Conservation (phyloP, 495 filamentous ascomycete genomes). For the Penicillium cataractarum region DNA sequence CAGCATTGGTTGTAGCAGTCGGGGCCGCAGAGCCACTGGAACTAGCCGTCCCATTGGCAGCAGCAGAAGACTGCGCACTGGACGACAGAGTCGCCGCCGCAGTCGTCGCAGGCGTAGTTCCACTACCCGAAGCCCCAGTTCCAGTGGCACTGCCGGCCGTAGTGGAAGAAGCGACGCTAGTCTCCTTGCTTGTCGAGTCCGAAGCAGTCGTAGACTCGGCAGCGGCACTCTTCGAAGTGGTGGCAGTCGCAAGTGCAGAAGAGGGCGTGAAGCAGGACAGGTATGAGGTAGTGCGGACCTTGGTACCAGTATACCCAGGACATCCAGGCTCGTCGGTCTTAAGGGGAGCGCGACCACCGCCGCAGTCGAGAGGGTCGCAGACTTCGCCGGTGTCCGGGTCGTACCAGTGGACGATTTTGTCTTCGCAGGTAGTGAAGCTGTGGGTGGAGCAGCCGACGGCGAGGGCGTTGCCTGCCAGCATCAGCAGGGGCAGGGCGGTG, state of each 20-base stretch:
- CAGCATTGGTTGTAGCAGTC: conserved; percentile 15
- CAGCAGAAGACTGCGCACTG: conserved; percentile 3
- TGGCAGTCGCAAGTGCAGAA: conserved; percentile 7
- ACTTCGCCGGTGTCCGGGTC: conserved; percentile 57
- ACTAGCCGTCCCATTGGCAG: neutral
- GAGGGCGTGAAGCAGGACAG: conserved; percentile 37
- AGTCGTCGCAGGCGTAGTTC: conserved; percentile 18
- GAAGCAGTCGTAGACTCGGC: conserved; percentile 10
- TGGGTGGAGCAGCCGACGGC: conserved; percentile 18
- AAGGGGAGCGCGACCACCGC: conserved; percentile 59
- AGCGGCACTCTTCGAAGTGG: conserved; percentile 4
- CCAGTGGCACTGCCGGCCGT: neutral
- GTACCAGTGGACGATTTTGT: conserved; percentile 49
- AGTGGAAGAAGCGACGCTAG: neutral
- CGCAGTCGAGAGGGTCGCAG: conserved; percentile 60
- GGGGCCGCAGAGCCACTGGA: neutral
- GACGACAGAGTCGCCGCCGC: conserved; percentile 18
- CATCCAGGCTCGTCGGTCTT: conserved; percentile 62
- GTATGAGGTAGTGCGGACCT: conserved; percentile 41
- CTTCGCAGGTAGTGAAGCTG: conserved; percentile 34
- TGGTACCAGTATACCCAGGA: conserved; percentile 56
- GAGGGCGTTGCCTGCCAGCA: conserved; percentile 19
- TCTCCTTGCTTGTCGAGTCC: neutral
- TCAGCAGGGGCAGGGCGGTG: conserved; percentile 16
- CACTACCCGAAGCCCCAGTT: conserved; percentile 6